Conservation (phyloP, 495 filamentous ascomycete species). For the Opeltia flavorubescens region DNA sequence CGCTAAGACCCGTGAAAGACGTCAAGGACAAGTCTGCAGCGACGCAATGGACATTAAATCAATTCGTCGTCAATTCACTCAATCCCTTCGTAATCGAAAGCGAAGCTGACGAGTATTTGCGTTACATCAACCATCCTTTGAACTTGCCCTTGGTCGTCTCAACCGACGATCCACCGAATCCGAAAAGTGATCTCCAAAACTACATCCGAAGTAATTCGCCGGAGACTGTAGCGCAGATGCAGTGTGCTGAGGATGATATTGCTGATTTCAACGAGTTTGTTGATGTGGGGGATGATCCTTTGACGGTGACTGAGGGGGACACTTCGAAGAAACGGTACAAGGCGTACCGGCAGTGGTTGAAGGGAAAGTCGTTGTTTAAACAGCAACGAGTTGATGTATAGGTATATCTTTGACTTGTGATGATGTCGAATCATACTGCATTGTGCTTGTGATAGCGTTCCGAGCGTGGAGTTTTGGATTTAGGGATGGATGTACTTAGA, state of each 20-base stretch:
- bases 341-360: slow-evolving; percentile 85
- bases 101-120: slow-evolving; percentile 74
- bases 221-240: slow-evolving; percentile 21
- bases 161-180: slow-evolving; percentile 42
- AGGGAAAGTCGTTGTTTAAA: slow-evolving; percentile 87
- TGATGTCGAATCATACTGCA: neutral
- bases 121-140: slow-evolving; percentile 85
- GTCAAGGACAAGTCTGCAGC: slow-evolving; percentile 48
- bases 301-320: slow-evolving; percentile 81
- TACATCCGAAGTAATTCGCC: slow-evolving; percentile 42
- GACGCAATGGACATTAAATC: slow-evolving; percentile 75
- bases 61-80: slow-evolving; percentile 64
- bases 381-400: slow-evolving; percentile 59
- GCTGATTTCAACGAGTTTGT: slow-evolving; percentile 64
- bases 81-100: slow-evolving; percentile 58
- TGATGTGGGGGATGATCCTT: slow-evolving; percentile 59
- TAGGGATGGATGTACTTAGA: neutral
- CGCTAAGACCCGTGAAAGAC: slow-evolving; percentile 12
- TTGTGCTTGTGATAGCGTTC: neutral
- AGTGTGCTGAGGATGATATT: slow-evolving; percentile 49
- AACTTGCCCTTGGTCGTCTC: slow-evolving; percentile 78
- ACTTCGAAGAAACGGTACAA: slow-evolving; percentile 83
- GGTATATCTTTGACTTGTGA: slow-evolving; percentile 6
- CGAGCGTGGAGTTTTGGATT: slow-evolving; percentile 1
- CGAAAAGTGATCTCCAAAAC: slow-evolving; percentile 55